Evolutionary conservation across 2,329 filamentous ascomycete species (phyloP).

Genomic region (Thelonectria rubi): DNA sequence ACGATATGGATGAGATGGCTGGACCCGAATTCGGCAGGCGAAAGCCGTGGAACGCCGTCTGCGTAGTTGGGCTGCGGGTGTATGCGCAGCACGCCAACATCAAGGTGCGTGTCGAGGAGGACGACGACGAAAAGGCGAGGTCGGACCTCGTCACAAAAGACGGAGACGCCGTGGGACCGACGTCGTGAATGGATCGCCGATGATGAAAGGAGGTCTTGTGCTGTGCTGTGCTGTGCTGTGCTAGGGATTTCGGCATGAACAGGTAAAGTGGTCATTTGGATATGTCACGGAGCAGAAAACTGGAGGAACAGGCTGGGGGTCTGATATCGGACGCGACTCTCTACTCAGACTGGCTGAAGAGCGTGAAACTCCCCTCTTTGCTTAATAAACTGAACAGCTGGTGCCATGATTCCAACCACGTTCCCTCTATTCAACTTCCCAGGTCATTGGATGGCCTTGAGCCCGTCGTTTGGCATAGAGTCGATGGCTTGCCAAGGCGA

Average conservation of each 20-base stretch:
- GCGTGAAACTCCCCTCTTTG: not conserved
- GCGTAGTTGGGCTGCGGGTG: constrained; percentile 51
- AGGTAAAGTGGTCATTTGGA: not conserved
- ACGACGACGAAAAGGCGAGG: constrained; percentile 39
- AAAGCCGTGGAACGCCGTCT: constrained; percentile 54
- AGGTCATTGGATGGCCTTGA: not conserved
- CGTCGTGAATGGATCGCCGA: constrained; percentile 10
- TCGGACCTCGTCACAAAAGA: constrained; percentile 33
- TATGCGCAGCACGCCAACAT: constrained; percentile 50
- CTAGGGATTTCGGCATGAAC: not conserved
- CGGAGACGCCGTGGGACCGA: constrained; percentile 22
- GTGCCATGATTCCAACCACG: not conserved
- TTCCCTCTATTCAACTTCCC: not conserved
- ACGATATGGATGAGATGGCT: constrained; percentile 38
- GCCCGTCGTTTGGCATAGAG: constrained; percentile 8
- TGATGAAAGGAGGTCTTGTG: constrained; percentile 19
- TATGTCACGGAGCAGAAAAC: not conserved
- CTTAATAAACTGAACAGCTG: not conserved
- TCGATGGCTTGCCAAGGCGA: not conserved
- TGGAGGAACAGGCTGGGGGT: not conserved
- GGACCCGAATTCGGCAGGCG: constrained; percentile 35
- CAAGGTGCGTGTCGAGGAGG: constrained; percentile 47
- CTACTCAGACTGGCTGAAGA: constrained; percentile 7
- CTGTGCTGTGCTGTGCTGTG: not conserved
- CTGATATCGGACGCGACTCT: not conserved